Percentiles rank a stretch among this genome's conserved stretches.
phyloP scores from a whole-genome alignment of 139 green algal genomes.

The Helicosporidium sp. region DNA sequence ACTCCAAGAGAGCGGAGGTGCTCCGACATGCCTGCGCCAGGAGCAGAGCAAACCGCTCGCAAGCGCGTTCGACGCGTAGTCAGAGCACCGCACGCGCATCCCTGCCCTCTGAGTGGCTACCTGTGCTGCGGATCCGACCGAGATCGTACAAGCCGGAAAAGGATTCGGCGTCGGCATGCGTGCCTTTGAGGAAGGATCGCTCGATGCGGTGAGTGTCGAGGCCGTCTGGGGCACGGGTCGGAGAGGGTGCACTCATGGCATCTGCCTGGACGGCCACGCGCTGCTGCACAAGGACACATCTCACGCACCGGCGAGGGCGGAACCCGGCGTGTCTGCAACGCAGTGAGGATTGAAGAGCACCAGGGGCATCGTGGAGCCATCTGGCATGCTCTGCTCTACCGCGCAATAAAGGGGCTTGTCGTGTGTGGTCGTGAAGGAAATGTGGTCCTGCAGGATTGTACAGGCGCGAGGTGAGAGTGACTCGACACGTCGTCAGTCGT shows the following conservation, averaged over 20 bases:
- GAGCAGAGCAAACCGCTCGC: neutral
- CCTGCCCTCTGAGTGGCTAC: neutral
- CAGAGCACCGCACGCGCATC: neutral
- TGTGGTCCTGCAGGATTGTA: neutral
- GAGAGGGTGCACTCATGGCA: no score
- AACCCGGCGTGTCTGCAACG: neutral
- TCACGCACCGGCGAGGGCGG: no score
- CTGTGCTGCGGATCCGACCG: slow-evolving; percentile 1
- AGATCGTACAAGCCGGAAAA: slow-evolving; percentile 15
- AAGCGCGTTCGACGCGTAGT: neutral
- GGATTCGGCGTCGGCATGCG: neutral
- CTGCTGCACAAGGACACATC: no score
- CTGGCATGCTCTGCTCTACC: no score
- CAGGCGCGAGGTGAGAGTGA: no score
- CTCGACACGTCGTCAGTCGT: no score
- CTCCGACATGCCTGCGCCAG: neutral
- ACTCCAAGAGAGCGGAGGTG: slow-evolving; percentile 3
- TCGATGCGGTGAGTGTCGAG: neutral
- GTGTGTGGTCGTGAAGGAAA: neutral
- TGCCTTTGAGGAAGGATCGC: slow-evolving; percentile 9
- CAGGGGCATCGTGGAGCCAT: no score
- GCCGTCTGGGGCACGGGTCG: neutral
- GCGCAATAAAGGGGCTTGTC: no score
- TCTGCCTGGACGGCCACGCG: no score
- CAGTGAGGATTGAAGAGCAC: no score